phyloP scores from a whole-genome alignment of 495 filamentous ascomycete genomes.

The Entonaema liquescens region DNA sequence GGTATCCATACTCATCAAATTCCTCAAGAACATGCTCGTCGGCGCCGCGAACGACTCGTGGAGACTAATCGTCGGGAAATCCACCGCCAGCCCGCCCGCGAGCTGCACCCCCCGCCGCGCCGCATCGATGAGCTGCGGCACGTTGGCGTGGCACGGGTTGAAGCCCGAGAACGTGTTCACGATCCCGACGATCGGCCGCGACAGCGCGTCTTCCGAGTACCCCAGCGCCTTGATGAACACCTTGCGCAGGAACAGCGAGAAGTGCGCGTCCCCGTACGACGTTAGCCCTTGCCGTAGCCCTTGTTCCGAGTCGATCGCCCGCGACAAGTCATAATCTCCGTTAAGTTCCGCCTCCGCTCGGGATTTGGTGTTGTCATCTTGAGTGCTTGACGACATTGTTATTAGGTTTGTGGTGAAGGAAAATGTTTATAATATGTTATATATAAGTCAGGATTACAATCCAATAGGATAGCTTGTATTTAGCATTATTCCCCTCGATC shows the following conservation, averaged over 20 bases:
- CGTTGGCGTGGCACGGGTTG: conserved; percentile 74
- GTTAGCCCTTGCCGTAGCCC: conserved; percentile 69
- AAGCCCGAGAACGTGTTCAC: conserved; percentile 72
- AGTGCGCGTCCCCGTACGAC: conserved; percentile 74
- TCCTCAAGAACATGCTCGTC: conserved; percentile 74
- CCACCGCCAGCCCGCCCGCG: conserved; percentile 67
- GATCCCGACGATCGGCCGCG: conserved; percentile 70
- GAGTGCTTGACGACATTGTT: not conserved
- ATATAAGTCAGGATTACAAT: not conserved
- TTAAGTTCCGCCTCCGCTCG: not conserved
- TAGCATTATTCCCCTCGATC: not conserved
- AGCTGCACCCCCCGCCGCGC: conserved; percentile 69
- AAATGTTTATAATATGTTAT: not conserved
- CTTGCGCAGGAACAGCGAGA: conserved; percentile 74
- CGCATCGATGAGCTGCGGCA: conserved; percentile 73
- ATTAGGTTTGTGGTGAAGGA: not conserved
- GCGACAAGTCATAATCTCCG: conserved; percentile 63
- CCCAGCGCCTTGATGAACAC: conserved; percentile 76
- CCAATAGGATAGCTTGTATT: not conserved
- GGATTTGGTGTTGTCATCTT: conserved; percentile 2
- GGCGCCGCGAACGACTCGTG: conserved; percentile 70
- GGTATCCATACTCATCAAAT: conserved; percentile 77
- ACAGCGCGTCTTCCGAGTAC: conserved; percentile 72
- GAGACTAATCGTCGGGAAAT: conserved; percentile 73
- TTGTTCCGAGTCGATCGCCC: conserved; percentile 54